Evolutionary conservation across 257 asterid species (phyloP).

Genomic region (Solanum boliviense): DNA sequence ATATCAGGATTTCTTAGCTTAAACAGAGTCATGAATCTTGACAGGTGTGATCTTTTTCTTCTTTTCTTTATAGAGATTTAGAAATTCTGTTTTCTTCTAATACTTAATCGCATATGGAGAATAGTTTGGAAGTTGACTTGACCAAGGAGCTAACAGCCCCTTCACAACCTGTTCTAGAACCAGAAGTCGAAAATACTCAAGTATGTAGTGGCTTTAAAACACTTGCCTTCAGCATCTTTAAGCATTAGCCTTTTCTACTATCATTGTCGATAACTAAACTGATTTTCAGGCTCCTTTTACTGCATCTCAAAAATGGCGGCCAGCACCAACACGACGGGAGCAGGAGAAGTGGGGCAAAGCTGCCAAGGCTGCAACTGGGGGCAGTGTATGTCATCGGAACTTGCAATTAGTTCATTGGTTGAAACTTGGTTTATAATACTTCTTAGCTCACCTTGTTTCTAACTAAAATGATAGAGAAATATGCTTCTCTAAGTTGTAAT

Average conservation of each 20-base stretch:
- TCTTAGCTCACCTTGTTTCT: not conserved
- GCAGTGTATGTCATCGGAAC: conserved; percentile 49
- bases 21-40: conserved; percentile 87
- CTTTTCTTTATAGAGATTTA: not conserved
- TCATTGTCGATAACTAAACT: not conserved
- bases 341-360: conserved; percentile 94
- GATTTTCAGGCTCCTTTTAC: conserved; percentile 26
- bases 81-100: not conserved
- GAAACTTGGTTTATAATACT: not conserved
- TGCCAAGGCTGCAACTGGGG: conserved; percentile 83
- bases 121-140: conserved; percentile 78
- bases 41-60: conserved; percentile 33
- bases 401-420: not conserved
- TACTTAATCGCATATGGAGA: not conserved
- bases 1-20: conserved; percentile 88
- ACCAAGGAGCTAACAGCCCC: conserved; percentile 50
- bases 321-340: conserved; percentile 92
- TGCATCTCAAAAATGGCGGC: conserved; percentile 57
- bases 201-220: conserved; percentile 17
- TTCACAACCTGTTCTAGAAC: conserved; percentile 23
- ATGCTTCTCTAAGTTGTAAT: not conserved
- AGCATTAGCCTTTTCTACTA: not conserved
- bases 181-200: conserved; percentile 29
- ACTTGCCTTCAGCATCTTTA: not conserved
- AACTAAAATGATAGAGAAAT: not conserved